Conservation (phyloP, 2,329 filamentous ascomycete species). For the Pseudogymnoascus verrucosus region DNA sequence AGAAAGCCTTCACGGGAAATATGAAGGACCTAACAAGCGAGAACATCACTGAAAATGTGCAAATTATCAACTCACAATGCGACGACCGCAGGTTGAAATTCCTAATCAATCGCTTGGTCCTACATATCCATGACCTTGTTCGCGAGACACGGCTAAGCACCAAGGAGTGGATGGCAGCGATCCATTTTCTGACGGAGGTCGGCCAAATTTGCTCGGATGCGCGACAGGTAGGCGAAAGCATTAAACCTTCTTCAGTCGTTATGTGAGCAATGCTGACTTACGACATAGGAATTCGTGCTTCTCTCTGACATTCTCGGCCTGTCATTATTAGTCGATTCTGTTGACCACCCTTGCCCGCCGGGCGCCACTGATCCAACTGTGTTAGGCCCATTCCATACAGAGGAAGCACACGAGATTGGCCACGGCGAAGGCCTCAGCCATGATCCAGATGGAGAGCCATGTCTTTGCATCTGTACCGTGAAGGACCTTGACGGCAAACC, state of each 20-base stretch:
- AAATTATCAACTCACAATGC: conserved; percentile 66
- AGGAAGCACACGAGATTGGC: conserved; percentile 54
- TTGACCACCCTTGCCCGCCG: conserved; percentile 72
- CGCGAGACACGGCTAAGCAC: conserved; percentile 69
- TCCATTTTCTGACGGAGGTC: conserved; percentile 62
- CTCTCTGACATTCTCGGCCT: conserved; percentile 73
- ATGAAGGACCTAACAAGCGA: conserved; percentile 67
- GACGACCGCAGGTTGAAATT: conserved; percentile 59
- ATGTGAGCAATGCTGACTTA: too few relatives aligned
- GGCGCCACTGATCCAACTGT: conserved; percentile 69
- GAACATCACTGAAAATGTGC: conserved; percentile 71
- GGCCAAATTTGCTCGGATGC: conserved; percentile 69
- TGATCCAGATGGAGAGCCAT: conserved; percentile 60
- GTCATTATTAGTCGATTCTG: conserved; percentile 70
- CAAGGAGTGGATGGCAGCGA: conserved; percentile 68
- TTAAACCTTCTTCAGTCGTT: too few relatives aligned
- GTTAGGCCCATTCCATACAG: conserved; percentile 75
- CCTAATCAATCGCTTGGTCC: conserved; percentile 63
- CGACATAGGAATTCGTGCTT: conserved; percentile 63
- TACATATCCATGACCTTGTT: conserved; percentile 74
- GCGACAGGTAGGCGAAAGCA: conserved; percentile 44
- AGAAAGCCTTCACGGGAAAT: too few relatives aligned
- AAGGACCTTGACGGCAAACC: conserved; percentile 56
- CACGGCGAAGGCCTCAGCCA: conserved; percentile 57
- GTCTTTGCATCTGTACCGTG: conserved; percentile 65